Percentiles rank a stretch among this genome's conserved stretches.
Evolutionary conservation across 805 yeast species (phyloP).

Genomic region (Huiozyma naganishii): DNA sequence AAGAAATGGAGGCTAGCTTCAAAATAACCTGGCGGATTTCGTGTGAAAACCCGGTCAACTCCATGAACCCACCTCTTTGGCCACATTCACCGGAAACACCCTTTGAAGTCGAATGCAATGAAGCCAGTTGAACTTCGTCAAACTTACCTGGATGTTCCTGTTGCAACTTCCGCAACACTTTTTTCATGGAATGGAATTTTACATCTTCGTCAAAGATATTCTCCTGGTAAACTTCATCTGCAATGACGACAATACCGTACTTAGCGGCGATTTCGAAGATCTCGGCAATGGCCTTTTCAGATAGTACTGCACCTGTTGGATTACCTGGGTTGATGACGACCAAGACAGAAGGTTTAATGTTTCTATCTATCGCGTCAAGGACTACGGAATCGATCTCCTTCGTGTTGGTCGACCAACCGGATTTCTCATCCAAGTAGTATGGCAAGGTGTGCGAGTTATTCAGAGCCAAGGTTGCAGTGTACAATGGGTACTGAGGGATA

Average conservation of each 20-base stretch:
- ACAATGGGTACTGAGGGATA: conserved; percentile 95
- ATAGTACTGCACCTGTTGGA: conserved; percentile 87
- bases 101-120: conserved; percentile 94
- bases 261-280: conserved; percentile 74
- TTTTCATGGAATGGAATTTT: conserved; percentile 74
- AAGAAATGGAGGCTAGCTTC: conserved; percentile 81
- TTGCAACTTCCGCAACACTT: conserved; percentile 59
- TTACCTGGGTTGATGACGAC: conserved; percentile 97
- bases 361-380: conserved; percentile 36
- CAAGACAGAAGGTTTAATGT: conserved; percentile 59
- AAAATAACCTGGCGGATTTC: conserved; percentile 62
- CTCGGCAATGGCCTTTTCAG: conserved; percentile 53
- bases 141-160: conserved; percentile 43
- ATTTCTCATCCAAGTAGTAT: conserved; percentile 70
- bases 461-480: conserved; percentile 87
- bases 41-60: conserved; percentile 65
- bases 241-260: conserved; percentile 75
- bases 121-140: conserved; percentile 74
- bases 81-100: conserved; percentile 99
- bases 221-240: conserved; percentile 97
- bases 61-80: conserved; percentile 99
- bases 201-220: conserved; percentile 60
- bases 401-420: conserved; percentile 78
- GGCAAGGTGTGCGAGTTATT: conserved; percentile 77
- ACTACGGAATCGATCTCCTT: conserved; percentile 48